These are phyloP conservation scores for Polyporus tsugae DNA, from an alignment of 1,284 basidiomycete species.

Conservation along the genomic window DNA sequence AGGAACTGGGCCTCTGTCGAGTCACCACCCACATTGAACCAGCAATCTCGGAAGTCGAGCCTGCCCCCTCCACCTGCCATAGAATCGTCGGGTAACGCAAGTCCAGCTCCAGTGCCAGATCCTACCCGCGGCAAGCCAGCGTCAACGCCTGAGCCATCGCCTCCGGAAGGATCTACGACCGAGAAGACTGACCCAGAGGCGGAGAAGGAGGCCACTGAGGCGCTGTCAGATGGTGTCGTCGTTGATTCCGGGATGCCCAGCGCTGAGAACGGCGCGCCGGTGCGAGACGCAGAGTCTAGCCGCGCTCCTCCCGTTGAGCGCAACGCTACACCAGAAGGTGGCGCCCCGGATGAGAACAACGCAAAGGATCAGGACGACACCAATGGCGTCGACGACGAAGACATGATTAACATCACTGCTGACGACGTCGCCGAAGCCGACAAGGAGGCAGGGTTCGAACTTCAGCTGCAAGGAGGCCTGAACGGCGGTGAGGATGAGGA, in stretches of 20 bases:
- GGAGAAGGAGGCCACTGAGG: neutral
- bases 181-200: neutral
- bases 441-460: neutral
- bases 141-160: too few species aligned
- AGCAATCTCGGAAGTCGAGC: too few species aligned
- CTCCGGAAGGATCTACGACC: neutral
- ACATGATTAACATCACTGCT: neutral
- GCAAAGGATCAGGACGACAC: neutral
- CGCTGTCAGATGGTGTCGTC: neutral
- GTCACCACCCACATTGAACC: too few species aligned
- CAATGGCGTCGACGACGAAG: neutral
- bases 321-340: neutral
- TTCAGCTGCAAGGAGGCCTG: neutral
- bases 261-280: neutral
- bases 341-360: too few species aligned
- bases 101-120: too few species aligned
- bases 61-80: too few species aligned
- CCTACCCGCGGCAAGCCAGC: too few species aligned
- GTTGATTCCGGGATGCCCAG: slow-evolving; percentile 2
- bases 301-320: neutral
- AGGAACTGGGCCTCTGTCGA: too few species aligned
- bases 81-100: too few species aligned
- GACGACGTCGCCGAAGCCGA: neutral
- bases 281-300: neutral
- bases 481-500: neutral